phyloP scores from a whole-genome alignment of 129 eudicot genomes.

The Flaveria bidentis region DNA sequence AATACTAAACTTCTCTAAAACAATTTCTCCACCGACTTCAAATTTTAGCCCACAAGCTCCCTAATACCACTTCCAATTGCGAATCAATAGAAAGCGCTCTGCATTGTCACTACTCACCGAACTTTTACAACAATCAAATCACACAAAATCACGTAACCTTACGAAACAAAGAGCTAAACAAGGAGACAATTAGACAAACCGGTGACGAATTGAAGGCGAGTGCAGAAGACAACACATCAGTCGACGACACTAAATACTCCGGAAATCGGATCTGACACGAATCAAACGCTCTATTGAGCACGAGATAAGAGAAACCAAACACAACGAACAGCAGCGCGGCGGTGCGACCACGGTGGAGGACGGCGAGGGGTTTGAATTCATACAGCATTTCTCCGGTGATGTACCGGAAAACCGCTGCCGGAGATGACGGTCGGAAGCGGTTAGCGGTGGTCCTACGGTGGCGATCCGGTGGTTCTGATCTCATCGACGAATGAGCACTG shows the following conservation, averaged over 20 bases:
- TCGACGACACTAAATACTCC: conserved; percentile 27
- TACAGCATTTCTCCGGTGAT: conserved; percentile 20
- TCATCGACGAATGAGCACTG: conserved; percentile 18
- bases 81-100: no score
- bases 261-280: conserved; percentile 42
- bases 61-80: no score
- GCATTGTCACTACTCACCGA: conserved; percentile 4
- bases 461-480: conserved; percentile 15
- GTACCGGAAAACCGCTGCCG: conserved; percentile 4
- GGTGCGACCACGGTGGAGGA: conserved; percentile 36
- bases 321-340: conserved; percentile 14
- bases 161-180: background rate
- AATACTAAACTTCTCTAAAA: no score
- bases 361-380: conserved; percentile 25
- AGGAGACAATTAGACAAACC: conserved; percentile 25
- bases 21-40: no score
- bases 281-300: conserved; percentile 23
- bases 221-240: conserved; percentile 31
- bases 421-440: background rate
- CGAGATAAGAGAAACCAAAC: conserved; percentile 28
- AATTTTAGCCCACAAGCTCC: no score
- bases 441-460: background rate
- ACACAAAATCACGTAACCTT: background rate
- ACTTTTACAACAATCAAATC: background rate
- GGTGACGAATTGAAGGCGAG: conserved; percentile 18